A percentile compares a stretch with the other conserved stretches of the same genome.
Evolutionary conservation across 176 grass and related monocot species (phyloP).

Genomic region (Rhynchospora pubera): DNA sequence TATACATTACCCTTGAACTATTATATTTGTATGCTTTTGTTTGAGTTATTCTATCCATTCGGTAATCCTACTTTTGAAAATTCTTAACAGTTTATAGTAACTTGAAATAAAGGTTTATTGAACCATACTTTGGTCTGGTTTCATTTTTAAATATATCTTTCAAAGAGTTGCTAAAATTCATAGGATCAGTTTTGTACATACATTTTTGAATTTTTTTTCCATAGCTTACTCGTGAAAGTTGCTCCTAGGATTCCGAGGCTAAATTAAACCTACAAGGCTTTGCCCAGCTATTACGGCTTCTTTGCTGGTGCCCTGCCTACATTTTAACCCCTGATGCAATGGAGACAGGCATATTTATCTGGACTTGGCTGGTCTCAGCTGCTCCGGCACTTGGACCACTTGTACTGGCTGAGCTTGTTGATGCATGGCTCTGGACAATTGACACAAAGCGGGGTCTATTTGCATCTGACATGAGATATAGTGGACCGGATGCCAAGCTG

Average conservation of each 20-base stretch:
- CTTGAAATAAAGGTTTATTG: neutral
- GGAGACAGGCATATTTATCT: constrained; percentile 99
- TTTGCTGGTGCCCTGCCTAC: constrained; percentile 99
- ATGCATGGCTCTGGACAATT: constrained; percentile 99
- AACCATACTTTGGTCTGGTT: neutral
- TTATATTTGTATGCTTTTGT: neutral
- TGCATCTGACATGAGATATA: constrained; percentile 93
- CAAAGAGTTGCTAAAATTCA: neutral
- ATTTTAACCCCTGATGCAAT: constrained; percentile 95
- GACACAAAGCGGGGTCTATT: constrained; percentile 95
- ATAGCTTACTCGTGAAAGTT: neutral
- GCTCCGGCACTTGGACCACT: constrained; percentile 83
- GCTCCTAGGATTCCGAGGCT: constrained; percentile 50
- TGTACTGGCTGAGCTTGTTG: constrained; percentile 92
- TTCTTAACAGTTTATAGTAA: neutral
- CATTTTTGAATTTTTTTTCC: neutral
- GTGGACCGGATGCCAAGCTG: constrained; percentile 91
- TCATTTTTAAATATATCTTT: neutral
- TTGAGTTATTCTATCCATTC: neutral
- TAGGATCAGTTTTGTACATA: neutral
- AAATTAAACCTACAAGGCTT: constrained; percentile 83
- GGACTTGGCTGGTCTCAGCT: constrained; percentile 98
- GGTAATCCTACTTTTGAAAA: neutral
- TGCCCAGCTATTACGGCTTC: constrained; percentile 88
- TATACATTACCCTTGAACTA: constrained; percentile 32